Base-by-base conservation (phyloP, 805 yeast species). In the Schwanniomyces polymorphus region DNA sequence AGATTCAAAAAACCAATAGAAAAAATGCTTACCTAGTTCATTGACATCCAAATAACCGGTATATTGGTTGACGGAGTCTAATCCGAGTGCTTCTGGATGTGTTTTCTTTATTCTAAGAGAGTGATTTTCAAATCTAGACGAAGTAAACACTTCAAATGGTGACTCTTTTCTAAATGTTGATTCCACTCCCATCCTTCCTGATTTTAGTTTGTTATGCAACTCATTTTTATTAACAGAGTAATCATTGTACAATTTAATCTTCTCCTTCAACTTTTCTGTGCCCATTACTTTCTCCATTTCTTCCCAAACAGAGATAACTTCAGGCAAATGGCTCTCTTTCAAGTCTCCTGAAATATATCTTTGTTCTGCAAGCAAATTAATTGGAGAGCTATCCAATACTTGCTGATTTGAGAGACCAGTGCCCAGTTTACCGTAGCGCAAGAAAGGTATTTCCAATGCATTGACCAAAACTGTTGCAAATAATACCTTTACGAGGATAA, bases 1-100 rank as follows among this genome's bases (percentile, higher is more conserved):
- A 44, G 95, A 86, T 68, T 91, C 97, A 57, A 92, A 92, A 60
- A 86, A 85, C 96, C 96, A 91, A 74, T 84, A 92, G 67, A 91
- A 92, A 65, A 91, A 85, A 67, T 88, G 95, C 70, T 91, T 91
- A 41, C 59, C 70, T 46, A 59, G 53, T 35, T 59, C 52, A 18
- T 62, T 65, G 33, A 70, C 62, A 48, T 70, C 72, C 52, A 70
- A 63, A 51, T 70, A 70, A 3, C 75, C 75, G 33, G 75, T 67
- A 43, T 63, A 67, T 46, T 68, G 74, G 26, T 68, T 46, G 21
- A 68, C 75, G 18, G 65, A 49, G 48, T 70, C 75, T 44, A 70
- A 55, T 12, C 74, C 73, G 37, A 70, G 60, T 7, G 54, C 41
- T 45, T 68, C 74, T 1, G 75, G 76, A 44, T 61, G 50, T 45